A percentile compares a stretch with the other conserved stretches of the same genome.
These are phyloP conservation scores for Diaporthe sp. DNA, from an alignment of 2,329 filamentous ascomycete genomes.

Conservation along the genomic window DNA sequence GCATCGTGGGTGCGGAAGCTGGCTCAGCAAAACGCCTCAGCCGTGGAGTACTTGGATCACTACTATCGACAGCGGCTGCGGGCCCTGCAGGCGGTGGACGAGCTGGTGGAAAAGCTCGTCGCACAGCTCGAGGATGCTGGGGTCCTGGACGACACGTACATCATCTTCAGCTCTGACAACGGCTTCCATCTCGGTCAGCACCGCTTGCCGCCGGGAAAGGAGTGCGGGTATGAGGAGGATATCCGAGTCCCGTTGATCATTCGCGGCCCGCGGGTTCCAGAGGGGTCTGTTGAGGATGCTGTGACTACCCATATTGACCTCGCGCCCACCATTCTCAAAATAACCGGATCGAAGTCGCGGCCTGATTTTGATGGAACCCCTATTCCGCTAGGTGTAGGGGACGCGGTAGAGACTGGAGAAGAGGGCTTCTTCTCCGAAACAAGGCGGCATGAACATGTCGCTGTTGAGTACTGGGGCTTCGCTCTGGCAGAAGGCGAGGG, in stretches of 20 bases:
- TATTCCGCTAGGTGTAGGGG: constrained; percentile 46
- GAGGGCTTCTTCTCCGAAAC: not conserved
- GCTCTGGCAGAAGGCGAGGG: constrained; percentile 45
- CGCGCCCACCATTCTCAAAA: constrained; percentile 66
- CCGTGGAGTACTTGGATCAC: constrained; percentile 58
- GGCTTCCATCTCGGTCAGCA: constrained; percentile 70
- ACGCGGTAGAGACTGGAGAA: accelerated
- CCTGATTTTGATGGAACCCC: constrained; percentile 67
- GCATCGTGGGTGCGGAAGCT: constrained; percentile 57
- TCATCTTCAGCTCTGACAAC: constrained; percentile 69
- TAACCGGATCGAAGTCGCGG: constrained; percentile 52
- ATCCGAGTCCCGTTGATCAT: constrained; percentile 70
- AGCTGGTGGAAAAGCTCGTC: constrained; percentile 61
- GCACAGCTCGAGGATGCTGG: constrained; percentile 58
- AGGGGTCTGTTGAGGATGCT: constrained; percentile 51
- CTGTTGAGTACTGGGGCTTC: constrained; percentile 58
- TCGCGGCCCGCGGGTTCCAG: constrained; percentile 64
- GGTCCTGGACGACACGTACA: constrained; percentile 70
- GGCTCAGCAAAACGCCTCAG: constrained; percentile 47
- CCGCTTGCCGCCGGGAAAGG: constrained; percentile 66
- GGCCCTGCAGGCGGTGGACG: constrained; percentile 64
- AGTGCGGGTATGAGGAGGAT: constrained; percentile 68
- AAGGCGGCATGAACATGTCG: constrained; percentile 57
- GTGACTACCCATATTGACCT: constrained; percentile 73
- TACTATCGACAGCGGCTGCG: constrained; percentile 63